Conservation (phyloP, 164 flowering plant genomes). For the Buxus sempervirens region DNA sequence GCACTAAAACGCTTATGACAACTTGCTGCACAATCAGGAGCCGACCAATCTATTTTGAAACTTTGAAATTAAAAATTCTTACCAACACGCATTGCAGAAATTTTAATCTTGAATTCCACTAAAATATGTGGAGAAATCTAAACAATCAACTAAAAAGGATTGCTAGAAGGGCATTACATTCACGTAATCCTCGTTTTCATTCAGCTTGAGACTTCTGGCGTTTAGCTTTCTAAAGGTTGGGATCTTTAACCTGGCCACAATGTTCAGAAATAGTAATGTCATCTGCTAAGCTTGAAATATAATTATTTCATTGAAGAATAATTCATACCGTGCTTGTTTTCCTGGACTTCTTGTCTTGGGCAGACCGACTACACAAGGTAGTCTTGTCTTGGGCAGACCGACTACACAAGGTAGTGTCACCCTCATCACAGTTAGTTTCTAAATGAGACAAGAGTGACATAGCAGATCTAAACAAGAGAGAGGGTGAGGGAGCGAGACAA, state of each 20-base stretch:
- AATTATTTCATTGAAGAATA: too few relatives aligned
- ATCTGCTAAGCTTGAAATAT: neutral
- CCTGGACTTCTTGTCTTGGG: conserved; percentile 61
- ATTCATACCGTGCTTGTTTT: conserved; percentile 85
- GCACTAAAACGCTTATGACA: too few relatives aligned
- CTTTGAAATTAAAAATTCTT: too few relatives aligned
- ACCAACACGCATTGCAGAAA: neutral
- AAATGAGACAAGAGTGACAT: too few relatives aligned
- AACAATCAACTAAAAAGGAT: neutral
- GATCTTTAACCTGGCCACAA: conserved; percentile 80
- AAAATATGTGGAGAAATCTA: neutral
- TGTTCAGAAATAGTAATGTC: neutral
- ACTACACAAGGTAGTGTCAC: conserved; percentile 37
- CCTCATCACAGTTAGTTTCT: conserved; percentile 30
- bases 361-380: conserved; percentile 16
- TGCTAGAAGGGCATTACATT: neutral
- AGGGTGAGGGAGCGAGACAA: too few relatives aligned
- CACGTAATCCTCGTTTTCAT: too few relatives aligned
- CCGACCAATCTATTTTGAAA: too few relatives aligned
- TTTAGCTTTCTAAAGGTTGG: conserved; percentile 64
- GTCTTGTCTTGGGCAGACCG: conserved; percentile 40
- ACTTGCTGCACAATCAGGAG: too few relatives aligned
- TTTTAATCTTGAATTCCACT: neutral
- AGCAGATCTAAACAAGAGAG: too few relatives aligned
- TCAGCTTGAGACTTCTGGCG: conserved; percentile 66